Base-by-base conservation (phyloP, 192 early-diverging fungal genomes). In the Umbelopsis vinacea region DNA sequence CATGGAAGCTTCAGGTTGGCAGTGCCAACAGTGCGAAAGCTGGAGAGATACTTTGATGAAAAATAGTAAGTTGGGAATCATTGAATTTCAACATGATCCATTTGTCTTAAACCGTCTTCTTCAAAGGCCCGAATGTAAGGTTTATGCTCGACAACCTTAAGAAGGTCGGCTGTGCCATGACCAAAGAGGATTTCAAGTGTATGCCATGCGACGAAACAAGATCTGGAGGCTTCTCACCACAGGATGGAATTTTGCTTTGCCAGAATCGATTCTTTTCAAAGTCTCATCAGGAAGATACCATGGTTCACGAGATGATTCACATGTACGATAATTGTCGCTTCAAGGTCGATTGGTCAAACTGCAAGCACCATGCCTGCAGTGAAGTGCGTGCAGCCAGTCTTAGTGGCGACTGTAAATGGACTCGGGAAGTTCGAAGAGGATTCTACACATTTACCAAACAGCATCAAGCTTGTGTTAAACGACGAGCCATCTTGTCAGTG, bases 261-360 rank as follows among this genome's bases (percentile, higher is more conserved):
- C 89, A 94, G 75, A 96, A 97, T 79, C 83, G 84, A 72, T 83
- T 98, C 63, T 78, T 85, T 37, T 85, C 85, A 46, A 95, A 93
- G 76, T 83, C 83, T n/a, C 94, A 95, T 71, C 83, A 92, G 83
- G 95, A 97, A 77, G 91, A 94, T 68, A 96, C 95, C 3, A 92
- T 98, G 86, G 92, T 93, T 8, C 97, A 98, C 73, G 97, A 98
- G 76, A 90, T 94, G 91, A 82, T 94, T 29, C 93, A 94, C 72
- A 91, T 92, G 60, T 93, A 91, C 74, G 93, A 94, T 66, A 84
- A 94, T 63, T 87, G 88, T 46, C 83, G 83, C 74, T 92, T 90
- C 74, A 88, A 91, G 45, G 75, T 94, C 6, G 85, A 93, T 52
- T 92, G 92, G 90, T 81, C 73, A 54, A 92, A 93, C 71, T 80